phyloP scores from a whole-genome alignment of 345 rosid species.

The Camelina hispida region DNA sequence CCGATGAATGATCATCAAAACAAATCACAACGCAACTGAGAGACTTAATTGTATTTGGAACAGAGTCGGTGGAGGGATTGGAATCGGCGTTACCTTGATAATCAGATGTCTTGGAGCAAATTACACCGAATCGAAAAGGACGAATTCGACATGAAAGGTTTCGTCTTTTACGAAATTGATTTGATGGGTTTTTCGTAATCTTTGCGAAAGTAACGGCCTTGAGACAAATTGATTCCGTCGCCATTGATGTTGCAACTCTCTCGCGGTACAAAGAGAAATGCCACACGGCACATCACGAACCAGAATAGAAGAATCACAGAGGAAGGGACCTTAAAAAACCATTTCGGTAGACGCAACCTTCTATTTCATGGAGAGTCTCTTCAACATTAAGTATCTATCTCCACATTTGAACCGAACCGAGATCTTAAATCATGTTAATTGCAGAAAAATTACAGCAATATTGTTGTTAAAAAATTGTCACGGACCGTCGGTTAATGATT shows the following conservation, averaged over 20 bases:
- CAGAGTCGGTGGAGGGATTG: not conserved
- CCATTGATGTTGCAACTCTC: slow-evolving; percentile 17
- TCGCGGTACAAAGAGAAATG: slow-evolving; percentile 18
- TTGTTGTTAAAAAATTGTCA: too few species aligned
- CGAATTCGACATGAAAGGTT: slow-evolving; percentile 24
- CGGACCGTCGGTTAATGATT: too few species aligned
- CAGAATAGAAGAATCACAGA: not conserved
- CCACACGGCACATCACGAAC: not conserved
- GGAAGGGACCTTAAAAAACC: not conserved
- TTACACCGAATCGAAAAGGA: slow-evolving; percentile 37
- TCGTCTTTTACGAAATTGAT: slow-evolving; percentile 33
- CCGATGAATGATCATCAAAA: slow-evolving; percentile 6
- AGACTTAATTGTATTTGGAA: not conserved
- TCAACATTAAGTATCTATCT: too few species aligned
- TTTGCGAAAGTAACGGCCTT: slow-evolving; percentile 30
- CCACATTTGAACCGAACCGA: too few species aligned
- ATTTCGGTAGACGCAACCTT: not conserved
- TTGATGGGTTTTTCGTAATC: slow-evolving; percentile 32
- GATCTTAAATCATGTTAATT: too few species aligned
- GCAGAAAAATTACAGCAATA: too few species aligned
- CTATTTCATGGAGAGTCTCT: not conserved
- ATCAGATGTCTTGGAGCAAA: slow-evolving; percentile 50
- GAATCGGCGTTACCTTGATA: slow-evolving; percentile 49
- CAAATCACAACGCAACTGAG: not conserved
- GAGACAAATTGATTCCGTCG: slow-evolving; percentile 44